Evolutionary conservation across 352 stramenopile genomes (phyloP), one percentile per base, ranked within the genome.

Genomic region (Phytophthora brassicae): DNA sequence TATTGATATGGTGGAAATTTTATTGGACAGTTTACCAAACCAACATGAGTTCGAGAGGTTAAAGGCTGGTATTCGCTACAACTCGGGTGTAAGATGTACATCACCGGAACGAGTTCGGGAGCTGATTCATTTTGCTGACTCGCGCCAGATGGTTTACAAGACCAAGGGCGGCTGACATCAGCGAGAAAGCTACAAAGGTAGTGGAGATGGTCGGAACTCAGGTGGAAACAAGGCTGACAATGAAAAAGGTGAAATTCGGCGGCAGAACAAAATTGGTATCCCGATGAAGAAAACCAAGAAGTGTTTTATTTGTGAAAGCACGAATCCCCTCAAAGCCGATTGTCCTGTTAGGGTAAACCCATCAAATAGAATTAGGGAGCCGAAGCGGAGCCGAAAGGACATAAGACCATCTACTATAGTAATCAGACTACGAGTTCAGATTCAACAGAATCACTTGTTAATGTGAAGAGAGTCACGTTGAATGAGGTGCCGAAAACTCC

Each of bases 1-100:
- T 20, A 60, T 44, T 16, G 41, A 53, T 22, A 60, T 60, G 53
- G 42, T 60, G 29, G 41, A 60, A 20, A 53, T 60, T 20, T 22
- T 51, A 31, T 16, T 45, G 6, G 29, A 52, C 2, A 45, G 41
- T 46, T 7, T 57, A 13, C 50, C 36, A 17, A 49, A 48, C 24
- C 24, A 57, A 9, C 9, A 6, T 8, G 35, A 56, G 35, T 56
- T 56, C 19, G 35, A 48, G 16, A 57, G 17, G n/a, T 26, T 56
- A 35, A 56, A 56, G n/a, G 35, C 46, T 8, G 47, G 4, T 3
- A 29, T 54, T 44, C 47, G 31, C 2, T 54, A 44, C 31, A 54
- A 54, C 19, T 17, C 47, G 19, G 17, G 20, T 17, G 17, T 44
- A 23, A n/a, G n/a, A n/a, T n/a, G n/a, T 4, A 28, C 31, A 16